Percentiles rank a stretch among this genome's conserved stretches.
These are phyloP conservation scores for Hyphodiscus sp. DNA, from an alignment of 2,329 filamentous ascomycete species.

Conservation along the genomic window DNA sequence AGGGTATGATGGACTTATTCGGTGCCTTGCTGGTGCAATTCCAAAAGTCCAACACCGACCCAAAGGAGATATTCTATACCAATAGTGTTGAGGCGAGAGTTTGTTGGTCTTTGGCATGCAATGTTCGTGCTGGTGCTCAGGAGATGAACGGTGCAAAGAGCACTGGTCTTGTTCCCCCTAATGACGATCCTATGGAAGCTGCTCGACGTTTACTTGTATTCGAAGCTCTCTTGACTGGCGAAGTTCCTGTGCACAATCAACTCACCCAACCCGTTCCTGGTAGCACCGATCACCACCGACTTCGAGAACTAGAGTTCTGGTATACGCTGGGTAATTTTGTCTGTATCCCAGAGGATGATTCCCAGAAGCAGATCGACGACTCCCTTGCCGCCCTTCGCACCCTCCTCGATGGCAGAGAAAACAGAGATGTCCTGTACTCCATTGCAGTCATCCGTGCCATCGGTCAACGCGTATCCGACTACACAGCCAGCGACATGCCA, in stretches of 20 bases:
- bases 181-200: constrained; percentile 57
- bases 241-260: constrained; percentile 53
- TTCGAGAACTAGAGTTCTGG: constrained; percentile 76
- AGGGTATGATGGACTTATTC: constrained; percentile 58
- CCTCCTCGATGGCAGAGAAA: constrained; percentile 74
- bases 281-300: constrained; percentile 46
- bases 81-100: constrained; percentile 50
- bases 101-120: constrained; percentile 53
- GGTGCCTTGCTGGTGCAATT: constrained; percentile 55
- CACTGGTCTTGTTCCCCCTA: constrained; percentile 37
- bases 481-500: constrained; percentile 49
- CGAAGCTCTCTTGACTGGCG: constrained; percentile 69
- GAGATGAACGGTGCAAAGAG: constrained; percentile 30
- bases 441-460: constrained; percentile 75
- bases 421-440: constrained; percentile 85
- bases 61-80: constrained; percentile 46
- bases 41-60: constrained; percentile 40
- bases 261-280: constrained; percentile 45
- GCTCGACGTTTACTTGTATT: constrained; percentile 68
- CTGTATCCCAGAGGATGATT: constrained; percentile 55
- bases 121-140: constrained; percentile 28
- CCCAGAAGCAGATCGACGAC: constrained; percentile 55
- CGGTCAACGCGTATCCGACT: constrained; percentile 56
- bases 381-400: constrained; percentile 59
- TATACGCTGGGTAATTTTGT: constrained; percentile 67